A percentile compares a stretch with the other conserved stretches of the same genome.
These are phyloP conservation scores for Prunella vulgaris DNA, from an alignment of 257 asterid species.

Conservation along the genomic window DNA sequence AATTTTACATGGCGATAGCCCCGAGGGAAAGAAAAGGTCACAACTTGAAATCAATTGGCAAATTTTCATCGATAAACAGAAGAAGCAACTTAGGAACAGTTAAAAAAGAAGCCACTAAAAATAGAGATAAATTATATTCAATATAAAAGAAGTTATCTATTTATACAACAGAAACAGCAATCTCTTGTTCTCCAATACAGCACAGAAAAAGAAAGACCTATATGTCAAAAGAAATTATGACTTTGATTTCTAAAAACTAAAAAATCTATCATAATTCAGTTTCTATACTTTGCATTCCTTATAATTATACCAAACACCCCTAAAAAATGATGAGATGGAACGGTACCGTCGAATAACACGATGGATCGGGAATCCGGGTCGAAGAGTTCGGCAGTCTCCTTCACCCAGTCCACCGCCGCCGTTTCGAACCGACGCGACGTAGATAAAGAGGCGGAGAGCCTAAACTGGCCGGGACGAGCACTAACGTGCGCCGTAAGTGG, in stretches of 20 bases:
- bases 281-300: too few species aligned
- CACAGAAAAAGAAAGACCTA: constrained; percentile 24
- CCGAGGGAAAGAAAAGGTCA: not conserved
- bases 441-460: constrained; percentile 38
- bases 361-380: constrained; percentile 80
- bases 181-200: constrained; percentile 11
- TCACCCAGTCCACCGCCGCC: constrained; percentile 53
- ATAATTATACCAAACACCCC: too few species aligned
- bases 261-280: too few species aligned
- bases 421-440: constrained; percentile 36
- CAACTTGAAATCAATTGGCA: not conserved
- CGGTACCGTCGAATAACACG: constrained; percentile 84
- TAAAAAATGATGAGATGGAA: not conserved
- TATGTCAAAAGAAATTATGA: constrained; percentile 74
- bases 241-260: too few species aligned
- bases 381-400: constrained; percentile 68
- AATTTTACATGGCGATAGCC: not conserved
- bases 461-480: constrained; percentile 25
- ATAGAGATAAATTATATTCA: not conserved
- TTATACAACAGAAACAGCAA: constrained; percentile 16
- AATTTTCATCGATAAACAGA: not conserved
- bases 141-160: constrained; percentile 7
- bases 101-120: not conserved
- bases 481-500: constrained; percentile 29
- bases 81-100: not conserved